Percentiles rank a stretch among this genome's conserved stretches.
Evolutionary conservation across 2,329 filamentous ascomycete species (phyloP).

Genomic region (Epichloe festucae): DNA sequence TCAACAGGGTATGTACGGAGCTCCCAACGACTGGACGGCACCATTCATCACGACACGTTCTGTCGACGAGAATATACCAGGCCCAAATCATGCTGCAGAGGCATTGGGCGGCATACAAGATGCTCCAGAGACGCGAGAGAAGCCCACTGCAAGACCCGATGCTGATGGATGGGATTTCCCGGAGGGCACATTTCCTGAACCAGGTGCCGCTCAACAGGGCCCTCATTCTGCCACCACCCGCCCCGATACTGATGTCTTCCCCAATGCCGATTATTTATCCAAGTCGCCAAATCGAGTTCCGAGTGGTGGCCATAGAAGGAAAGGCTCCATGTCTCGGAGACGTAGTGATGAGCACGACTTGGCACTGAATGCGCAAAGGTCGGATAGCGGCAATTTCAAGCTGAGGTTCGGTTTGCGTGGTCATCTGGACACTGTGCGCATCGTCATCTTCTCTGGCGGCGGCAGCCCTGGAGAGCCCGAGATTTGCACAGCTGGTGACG

Average conservation of each 20-base stretch:
- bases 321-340: slow-evolving; percentile 63
- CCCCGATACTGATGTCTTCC: slow-evolving; percentile 81
- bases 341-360: slow-evolving; percentile 56
- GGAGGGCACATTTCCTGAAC: slow-evolving; percentile 54
- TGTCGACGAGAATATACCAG: slow-evolving; percentile 20
- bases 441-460: slow-evolving; percentile 92
- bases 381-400: slow-evolving; percentile 72
- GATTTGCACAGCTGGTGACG: slow-evolving; percentile 90
- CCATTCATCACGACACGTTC: slow-evolving; percentile 21
- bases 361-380: slow-evolving; percentile 41
- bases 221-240: slow-evolving; percentile 42
- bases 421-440: slow-evolving; percentile 85
- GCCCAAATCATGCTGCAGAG: slow-evolving; percentile 27
- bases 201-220: slow-evolving; percentile 27
- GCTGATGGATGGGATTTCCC: slow-evolving; percentile 88
- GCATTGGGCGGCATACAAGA: slow-evolving; percentile 25
- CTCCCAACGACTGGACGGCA: slow-evolving; percentile 22
- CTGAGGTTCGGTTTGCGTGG: slow-evolving; percentile 84
- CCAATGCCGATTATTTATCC: slow-evolving; percentile 63
- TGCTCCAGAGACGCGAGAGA: slow-evolving; percentile 32
- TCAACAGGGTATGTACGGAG: slow-evolving; percentile 27
- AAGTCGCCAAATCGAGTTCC: slow-evolving; percentile 66
- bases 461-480: slow-evolving; percentile 92
- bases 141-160: slow-evolving; percentile 34
- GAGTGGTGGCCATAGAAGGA: slow-evolving; percentile 56